phyloP scores from a whole-genome alignment of 306 rosid genomes.

The Clitoria ternatea region DNA sequence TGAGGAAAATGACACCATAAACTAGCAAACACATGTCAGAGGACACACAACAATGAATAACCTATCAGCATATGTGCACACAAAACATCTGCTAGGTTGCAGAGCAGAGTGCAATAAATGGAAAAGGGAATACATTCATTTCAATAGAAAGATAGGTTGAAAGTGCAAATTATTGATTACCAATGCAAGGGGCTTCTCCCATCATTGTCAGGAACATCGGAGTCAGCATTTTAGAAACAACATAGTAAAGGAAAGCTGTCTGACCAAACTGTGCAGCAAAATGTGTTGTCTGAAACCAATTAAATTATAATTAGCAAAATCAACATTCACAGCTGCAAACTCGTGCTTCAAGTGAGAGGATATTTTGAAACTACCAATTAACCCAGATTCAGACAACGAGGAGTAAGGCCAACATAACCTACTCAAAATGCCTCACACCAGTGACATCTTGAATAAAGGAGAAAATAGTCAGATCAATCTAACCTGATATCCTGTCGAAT shows the following conservation, averaged over 20 bases:
- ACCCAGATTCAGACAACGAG: not conserved
- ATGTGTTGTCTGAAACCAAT: constrained; percentile 69
- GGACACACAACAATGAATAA: not conserved
- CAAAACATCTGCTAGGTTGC: not conserved
- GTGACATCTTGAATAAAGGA: not conserved
- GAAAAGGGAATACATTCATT: not conserved
- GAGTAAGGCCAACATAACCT: not conserved
- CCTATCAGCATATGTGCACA: not conserved
- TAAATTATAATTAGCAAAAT: constrained; percentile 16
- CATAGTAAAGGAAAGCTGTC: constrained; percentile 85
- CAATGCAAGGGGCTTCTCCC: constrained; percentile 98
- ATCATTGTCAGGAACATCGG: constrained; percentile 92
- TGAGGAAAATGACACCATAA: not conserved
- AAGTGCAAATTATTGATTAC: constrained; percentile 36
- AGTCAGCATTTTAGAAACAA: constrained; percentile 94
- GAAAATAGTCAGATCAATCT: constrained; percentile 20
- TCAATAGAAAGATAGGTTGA: not conserved
- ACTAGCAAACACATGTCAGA: not conserved
- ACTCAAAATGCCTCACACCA: not conserved
- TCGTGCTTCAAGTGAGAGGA: not conserved
- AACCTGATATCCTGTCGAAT: constrained; percentile 98
- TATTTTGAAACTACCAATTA: not conserved
- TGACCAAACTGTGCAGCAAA: constrained; percentile 98
- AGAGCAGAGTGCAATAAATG: not conserved
- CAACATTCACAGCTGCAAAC: not conserved